These are phyloP conservation scores for Apiotrichum laibachii DNA, from an alignment of 1,284 basidiomycete genomes.

Conservation along the genomic window DNA sequence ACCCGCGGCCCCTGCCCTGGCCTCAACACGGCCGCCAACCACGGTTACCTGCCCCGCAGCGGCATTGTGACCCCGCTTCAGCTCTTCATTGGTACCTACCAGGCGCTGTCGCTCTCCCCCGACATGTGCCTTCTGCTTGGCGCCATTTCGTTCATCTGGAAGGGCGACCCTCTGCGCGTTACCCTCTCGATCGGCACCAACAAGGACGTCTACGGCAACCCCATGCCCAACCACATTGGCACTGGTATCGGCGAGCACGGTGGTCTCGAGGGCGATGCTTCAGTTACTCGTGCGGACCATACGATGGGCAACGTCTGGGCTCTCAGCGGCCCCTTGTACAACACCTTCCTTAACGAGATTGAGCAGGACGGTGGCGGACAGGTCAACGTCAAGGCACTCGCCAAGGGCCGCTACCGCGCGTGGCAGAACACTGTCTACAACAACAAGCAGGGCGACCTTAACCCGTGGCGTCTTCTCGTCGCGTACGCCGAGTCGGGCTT, in stretches of 20 bases:
- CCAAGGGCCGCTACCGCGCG: conserved; percentile 3
- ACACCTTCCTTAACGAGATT: background rate
- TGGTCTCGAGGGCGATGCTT: conserved; percentile 15
- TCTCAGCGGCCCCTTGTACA: background rate
- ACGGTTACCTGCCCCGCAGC: conserved; percentile 31
- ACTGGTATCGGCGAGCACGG: conserved; percentile 12
- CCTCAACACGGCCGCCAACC: conserved; percentile 43
- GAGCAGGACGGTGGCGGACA: background rate
- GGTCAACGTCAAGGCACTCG: conserved; percentile 5
- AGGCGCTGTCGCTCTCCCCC: conserved; percentile 12
- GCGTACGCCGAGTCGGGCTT: conserved; percentile 17
- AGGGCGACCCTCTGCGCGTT: conserved; percentile 10
- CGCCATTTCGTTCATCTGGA: conserved; percentile 4
- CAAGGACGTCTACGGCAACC: conserved; percentile 5
- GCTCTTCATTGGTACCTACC: conserved; percentile 16
- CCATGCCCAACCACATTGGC: background rate
- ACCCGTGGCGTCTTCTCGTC: conserved; percentile 10
- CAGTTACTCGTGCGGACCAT: conserved; percentile 12
- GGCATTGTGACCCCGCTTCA: conserved; percentile 36
- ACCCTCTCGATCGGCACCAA: conserved; percentile 11
- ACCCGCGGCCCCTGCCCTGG: conserved; percentile 43
- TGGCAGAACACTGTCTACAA: conserved; percentile 5
- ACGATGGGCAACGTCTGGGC: conserved; percentile 2
- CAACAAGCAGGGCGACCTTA: conserved; percentile 13
- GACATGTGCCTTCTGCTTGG: conserved; percentile 11